These are phyloP conservation scores for Besnoitia besnoiti DNA, from an alignment of 169 alveolate species.

Conservation along the genomic window DNA sequence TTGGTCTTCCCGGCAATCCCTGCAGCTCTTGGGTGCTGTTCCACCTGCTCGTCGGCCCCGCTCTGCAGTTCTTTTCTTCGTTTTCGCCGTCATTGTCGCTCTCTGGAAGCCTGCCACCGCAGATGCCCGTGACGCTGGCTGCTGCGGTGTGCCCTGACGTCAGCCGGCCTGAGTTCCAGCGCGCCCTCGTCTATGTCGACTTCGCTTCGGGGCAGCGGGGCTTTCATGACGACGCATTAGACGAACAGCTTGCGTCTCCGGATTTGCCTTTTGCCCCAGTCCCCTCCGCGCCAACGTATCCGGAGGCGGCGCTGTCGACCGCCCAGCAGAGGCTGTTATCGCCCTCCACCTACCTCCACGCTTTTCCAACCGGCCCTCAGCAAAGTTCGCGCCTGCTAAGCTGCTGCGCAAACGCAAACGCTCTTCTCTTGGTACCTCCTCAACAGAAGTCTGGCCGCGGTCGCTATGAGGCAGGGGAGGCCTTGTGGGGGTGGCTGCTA, in stretches of 20 bases:
- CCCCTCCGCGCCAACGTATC: background rate
- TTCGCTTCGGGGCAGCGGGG: background rate
- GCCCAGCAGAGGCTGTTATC: background rate
- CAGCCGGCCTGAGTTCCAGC: slow-evolving; percentile 27
- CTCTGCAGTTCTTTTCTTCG: slow-evolving; percentile 11
- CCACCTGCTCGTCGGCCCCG: slow-evolving; percentile 20
- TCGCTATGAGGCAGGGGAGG: background rate
- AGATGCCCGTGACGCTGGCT: background rate
- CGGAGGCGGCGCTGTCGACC: background rate
- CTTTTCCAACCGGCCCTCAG: slow-evolving; percentile 8
- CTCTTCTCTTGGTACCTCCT: background rate
- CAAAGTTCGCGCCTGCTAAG: slow-evolving; percentile 19
- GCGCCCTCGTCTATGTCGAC: slow-evolving; percentile 19
- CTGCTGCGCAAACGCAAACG: slow-evolving; percentile 6
- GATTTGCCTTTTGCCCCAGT: background rate
- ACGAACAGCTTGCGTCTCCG: background rate
- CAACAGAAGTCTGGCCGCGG: background rate
- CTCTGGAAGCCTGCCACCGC: background rate
- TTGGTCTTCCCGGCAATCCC: slow-evolving; percentile 27
- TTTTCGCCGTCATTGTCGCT: slow-evolving; percentile 18
- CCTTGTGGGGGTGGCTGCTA: background rate
- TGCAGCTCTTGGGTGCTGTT: slow-evolving; percentile 40
- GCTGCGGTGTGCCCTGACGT: background rate
- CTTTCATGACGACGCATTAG: no score
- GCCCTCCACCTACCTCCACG: slow-evolving; percentile 1